Base-by-base conservation (phyloP, 148 eudicot species). In the Persicaria tinctoria region DNA sequence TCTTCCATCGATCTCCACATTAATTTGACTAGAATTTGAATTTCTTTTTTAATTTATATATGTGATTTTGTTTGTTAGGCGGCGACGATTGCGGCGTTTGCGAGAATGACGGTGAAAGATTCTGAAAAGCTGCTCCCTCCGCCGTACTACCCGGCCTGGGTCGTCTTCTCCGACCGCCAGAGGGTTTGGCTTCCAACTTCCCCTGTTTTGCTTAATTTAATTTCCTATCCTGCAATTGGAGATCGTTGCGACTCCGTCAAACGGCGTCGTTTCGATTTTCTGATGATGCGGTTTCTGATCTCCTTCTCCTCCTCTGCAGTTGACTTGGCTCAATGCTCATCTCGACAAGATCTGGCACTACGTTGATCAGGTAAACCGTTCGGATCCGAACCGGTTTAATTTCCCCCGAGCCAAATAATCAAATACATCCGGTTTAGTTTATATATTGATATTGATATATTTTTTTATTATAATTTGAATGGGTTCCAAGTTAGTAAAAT, bases 81-180 rank as follows among this genome's bases (percentile, higher is more conserved):
- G 23, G 78, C 86, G 32, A 82, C 89, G 5, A 74, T 95, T 1
- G 97, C 99, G 71, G 87, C 99, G 76, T 92, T 92, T 73, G 93
- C 99, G 5, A 87, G 92, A 76, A 95, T 95, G 99, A 90, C 94
- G 8, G 91, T 92, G 79, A 92, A 90, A 79, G 99, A 95, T 88
- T 95, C 97, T 55, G 86, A 86, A 82, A 95, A 92, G 87, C 76
- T 95, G 60, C 86, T 95, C 23, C 68, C 91, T 23, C 90, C 93
- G 45, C 94, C 54, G 47, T 82, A 81, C 57, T 95, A 95, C 72
- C 99, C 99, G 20, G 84, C 99, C 11, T 95, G 99, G 97, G 89
- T 95, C 48, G 97, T 90, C 78, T 95, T 95, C 84, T 89, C 99
- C 5, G 87, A 86, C 73, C 82, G 83, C 56, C 99, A 95, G 82